Evolutionary conservation across 768 basidiomycete genomes (phyloP), one percentile per base, ranked within the genome.

Genomic region (Phylloporus arenicola): DNA sequence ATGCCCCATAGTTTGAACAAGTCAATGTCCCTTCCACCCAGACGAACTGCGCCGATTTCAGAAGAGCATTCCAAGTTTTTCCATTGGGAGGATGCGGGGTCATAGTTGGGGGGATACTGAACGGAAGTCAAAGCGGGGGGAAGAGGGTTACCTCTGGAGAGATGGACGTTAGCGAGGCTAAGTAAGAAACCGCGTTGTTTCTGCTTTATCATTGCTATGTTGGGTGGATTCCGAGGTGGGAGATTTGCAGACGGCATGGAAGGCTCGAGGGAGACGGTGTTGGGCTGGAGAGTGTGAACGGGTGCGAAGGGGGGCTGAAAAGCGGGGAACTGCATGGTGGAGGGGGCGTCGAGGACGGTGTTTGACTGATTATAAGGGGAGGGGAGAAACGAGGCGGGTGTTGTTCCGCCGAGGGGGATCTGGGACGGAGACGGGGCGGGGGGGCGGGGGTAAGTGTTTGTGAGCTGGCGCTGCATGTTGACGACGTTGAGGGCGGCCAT

Each of bases 11-110:
- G 68, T 60, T 76, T 85, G 66, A 85, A 83, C n/a, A 92, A 65
- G 62, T 87, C 84, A 40, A 92, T 69, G 57, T 90, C 87, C 64
- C 78, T 84, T 16, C 85, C 86, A 3, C 81, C 84, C 17, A 92
- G 61, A 43, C 80, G 79, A 64, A 91, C 74, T 35, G 75, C 69
- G 29, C 90, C 89, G 11, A 75, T 57, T 54, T 86, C 85, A 10
- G 60, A 57, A 48, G 81, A 78, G 24, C 78, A 72, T 52, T 90
- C 86, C 52, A 92, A 69, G 46, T 70, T 68, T 60, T 81, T 80
- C 83, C 84, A 91, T 19, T 70, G 75, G 1, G 88, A 82, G 38
- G 70, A 75, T 40, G 64, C 65, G 24, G 79, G 82, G 64, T 92
- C 88, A 56, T 81, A 91, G 45, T 70, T 72, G 4, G 77, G 71